Percentiles rank a stretch among this genome's conserved stretches.
These are phyloP conservation scores for Chimonanthus salicifolius DNA, from an alignment of 164 flowering plant genomes.

Conservation along the genomic window DNA sequence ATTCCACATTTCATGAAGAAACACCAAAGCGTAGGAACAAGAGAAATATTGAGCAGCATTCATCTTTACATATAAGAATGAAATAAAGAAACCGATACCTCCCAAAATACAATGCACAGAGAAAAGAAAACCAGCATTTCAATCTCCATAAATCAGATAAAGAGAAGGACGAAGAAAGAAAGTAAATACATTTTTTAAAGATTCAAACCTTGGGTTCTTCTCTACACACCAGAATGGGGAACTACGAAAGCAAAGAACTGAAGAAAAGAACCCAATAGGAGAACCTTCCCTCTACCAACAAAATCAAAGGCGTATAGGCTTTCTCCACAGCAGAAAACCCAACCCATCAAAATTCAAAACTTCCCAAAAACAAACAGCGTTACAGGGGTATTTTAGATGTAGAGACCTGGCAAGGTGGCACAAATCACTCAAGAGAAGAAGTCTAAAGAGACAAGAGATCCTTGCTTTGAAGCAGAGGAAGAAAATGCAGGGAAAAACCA, in stretches of 20 bases:
- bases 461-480: slow-evolving; percentile 16
- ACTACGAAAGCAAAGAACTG: slow-evolving; percentile 18
- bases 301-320: slow-evolving; percentile 28
- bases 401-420: slow-evolving; percentile 29
- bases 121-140: slow-evolving; percentile 13
- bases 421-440: slow-evolving; percentile 24
- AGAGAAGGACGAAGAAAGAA: slow-evolving; percentile 1
- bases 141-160: not conserved
- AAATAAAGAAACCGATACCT: not conserved
- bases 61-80: slow-evolving; percentile 4
- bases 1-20: not conserved
- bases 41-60: not conserved
- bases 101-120: slow-evolving; percentile 14
- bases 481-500: slow-evolving; percentile 10
- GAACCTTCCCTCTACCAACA: slow-evolving; percentile 22
- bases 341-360: slow-evolving; percentile 26
- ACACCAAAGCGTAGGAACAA: not conserved
- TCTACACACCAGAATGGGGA: slow-evolving; percentile 9
- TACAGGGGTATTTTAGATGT: slow-evolving; percentile 40
- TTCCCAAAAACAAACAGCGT: slow-evolving; percentile 12
- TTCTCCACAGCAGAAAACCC: slow-evolving; percentile 30
- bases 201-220: slow-evolving; percentile 48
- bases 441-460: not conserved
- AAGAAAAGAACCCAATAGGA: slow-evolving; percentile 14
- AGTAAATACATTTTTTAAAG: slow-evolving; percentile 27